Evolutionary conservation across 2,329 filamentous ascomycete genomes (phyloP).

Genomic region (Trichoderma oligosporum): DNA sequence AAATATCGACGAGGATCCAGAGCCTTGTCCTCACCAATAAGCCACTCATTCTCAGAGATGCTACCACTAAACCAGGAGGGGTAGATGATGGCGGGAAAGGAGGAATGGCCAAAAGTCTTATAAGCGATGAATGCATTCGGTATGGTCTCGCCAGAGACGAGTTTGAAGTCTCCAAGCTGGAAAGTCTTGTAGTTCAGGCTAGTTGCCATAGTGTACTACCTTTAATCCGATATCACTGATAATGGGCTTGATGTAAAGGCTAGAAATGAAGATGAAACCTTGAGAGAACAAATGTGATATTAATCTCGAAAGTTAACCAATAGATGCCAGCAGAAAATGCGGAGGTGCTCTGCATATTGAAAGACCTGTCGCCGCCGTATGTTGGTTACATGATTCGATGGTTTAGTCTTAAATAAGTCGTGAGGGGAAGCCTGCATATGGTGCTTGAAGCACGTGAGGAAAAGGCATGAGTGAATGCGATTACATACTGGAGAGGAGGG

Average conservation of each 20-base stretch:
- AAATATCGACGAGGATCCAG: slow-evolving; percentile 55
- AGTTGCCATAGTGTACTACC: slow-evolving; percentile 4
- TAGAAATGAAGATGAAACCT: not conserved
- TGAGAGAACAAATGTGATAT: not conserved
- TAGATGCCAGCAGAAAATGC: not conserved
- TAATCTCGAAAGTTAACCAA: not conserved
- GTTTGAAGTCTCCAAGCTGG: slow-evolving; percentile 60
- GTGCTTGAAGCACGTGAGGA: not conserved
- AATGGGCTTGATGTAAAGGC: not conserved
- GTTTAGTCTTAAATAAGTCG: not conserved
- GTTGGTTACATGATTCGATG: not conserved
- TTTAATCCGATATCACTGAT: not conserved
- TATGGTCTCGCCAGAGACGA: slow-evolving; percentile 61
- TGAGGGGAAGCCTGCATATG: slow-evolving; percentile 10
- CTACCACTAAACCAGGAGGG: slow-evolving; percentile 65
- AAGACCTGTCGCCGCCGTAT: not conserved
- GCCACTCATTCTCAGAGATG: slow-evolving; percentile 71
- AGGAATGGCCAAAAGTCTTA: slow-evolving; percentile 66
- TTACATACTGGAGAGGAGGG: too few species aligned
- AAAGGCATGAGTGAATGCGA: not conserved
- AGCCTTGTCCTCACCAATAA: slow-evolving; percentile 62
- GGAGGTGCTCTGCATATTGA: not conserved
- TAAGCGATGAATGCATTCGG: slow-evolving; percentile 67
- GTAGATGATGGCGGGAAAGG: slow-evolving; percentile 65
- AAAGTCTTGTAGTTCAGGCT: slow-evolving; percentile 32